Base-by-base conservation (phyloP, 176 grass and related monocot species). In the Thalia dealbata region DNA sequence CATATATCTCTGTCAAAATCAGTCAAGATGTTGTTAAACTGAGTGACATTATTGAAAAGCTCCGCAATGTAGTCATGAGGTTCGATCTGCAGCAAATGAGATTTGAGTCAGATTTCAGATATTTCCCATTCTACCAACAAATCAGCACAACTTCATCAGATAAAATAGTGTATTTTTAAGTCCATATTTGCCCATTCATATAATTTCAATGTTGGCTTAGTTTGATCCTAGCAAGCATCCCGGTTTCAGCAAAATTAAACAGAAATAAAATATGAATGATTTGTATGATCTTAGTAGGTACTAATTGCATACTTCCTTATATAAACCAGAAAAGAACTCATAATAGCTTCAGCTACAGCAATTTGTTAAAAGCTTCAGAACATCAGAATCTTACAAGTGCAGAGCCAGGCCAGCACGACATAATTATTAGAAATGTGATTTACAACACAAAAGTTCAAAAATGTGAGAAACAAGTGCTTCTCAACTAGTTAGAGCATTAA, bases 61-160 rank as follows among this genome's bases (percentile, higher is more conserved):
- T 97, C 88, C 25, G 95, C 86, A 75, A 97, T 97, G 58, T 97
- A 93, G 65, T 97, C 90, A 80, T 97, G 95, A 35, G 90, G 95
- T 73, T 97, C 95, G 26, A 97, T 97, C 95, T 91, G 86, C 74
- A 85, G 23, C 80, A 45, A 6, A 51, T 25, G 7, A 52, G 23
- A 52, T 3, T 25, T 38, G 22, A 56, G 3, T 56, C 54, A 56
- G 21, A 56, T 56, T n/a, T n/a, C 21, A 56, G 21, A 56, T 18
- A 63, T 63, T 14, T 3, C 3, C 61, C 22, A 14, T 28, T 10
- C 22, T 28, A 27, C 14, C 61, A 63, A 63, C 61, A 63, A 13
- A 15, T 6, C 24, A 58, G 7, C 54, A 23, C 21, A 8, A n/a
- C 21, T 58, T n/a, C 54, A 23, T n/a, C 22, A 19, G 6, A 9